These are phyloP conservation scores for Acanthamoeba polyphaga DNA, from an alignment of 208 protist genomes.

Conservation along the genomic window DNA sequence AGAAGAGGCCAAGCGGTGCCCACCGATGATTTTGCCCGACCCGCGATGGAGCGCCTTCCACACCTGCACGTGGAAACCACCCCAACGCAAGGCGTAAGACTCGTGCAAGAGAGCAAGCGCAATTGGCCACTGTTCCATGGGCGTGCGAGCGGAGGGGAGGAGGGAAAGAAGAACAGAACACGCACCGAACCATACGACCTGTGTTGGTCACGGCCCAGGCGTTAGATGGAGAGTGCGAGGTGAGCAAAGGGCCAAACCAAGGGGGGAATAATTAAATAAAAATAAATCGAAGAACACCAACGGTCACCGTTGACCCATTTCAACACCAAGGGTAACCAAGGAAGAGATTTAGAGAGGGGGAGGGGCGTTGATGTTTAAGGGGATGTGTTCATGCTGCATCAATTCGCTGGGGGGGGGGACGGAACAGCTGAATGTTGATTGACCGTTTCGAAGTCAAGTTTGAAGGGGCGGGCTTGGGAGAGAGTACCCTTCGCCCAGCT, in stretches of 20 bases:
- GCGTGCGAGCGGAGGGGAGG: not conserved
- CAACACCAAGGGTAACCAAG: not conserved
- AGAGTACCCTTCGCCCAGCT: conserved; percentile 52
- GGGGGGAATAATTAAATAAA: not conserved
- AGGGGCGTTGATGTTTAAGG: not conserved
- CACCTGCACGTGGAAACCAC: not conserved
- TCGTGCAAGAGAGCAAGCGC: not conserved
- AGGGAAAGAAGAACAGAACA: not conserved
- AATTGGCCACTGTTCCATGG: not conserved
- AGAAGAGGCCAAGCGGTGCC: not conserved
- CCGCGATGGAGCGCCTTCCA: conserved; percentile 61
- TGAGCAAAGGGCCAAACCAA: not conserved
- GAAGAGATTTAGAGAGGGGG: not conserved
- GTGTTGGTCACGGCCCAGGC: not conserved
- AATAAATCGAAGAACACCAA: not conserved
- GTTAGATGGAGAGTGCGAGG: not conserved
- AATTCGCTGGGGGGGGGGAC: too few relatives aligned
- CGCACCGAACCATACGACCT: conserved; percentile 46
- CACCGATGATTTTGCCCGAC: conserved; percentile 51
- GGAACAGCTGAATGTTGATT: too few relatives aligned
- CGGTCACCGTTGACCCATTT: not conserved
- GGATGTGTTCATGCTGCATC: too few relatives aligned
- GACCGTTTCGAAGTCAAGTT: not conserved
- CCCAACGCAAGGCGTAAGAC: not conserved
- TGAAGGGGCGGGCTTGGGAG: not conserved